Base-by-base conservation (phyloP, 192 early-diverging fungal genomes). In the Mortierella hygrophila region DNA sequence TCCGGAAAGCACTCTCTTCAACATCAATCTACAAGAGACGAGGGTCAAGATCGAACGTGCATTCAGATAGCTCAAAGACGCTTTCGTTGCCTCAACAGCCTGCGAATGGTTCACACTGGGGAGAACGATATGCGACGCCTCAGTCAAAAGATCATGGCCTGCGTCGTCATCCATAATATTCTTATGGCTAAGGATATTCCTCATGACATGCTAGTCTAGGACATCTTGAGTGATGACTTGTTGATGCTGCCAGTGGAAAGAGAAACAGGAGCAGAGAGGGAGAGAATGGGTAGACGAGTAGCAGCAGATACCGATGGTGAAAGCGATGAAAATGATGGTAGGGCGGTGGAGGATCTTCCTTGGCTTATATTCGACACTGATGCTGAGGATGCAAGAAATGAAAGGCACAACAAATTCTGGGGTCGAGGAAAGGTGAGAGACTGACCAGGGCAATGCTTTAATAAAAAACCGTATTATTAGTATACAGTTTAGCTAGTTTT, bases 21-120 rank as follows among this genome's bases (percentile, higher is more conserved):
- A 80, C 37, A 18, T 37, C 40, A 21, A 13, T 5, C 57, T 68
- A 6, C 32, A 35, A 44, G 13, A 57, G 18, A n/a, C 72, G 4
- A 41, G 78, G 23, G 78, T 74, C 3, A 80, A 72, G 41, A 74
- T 80, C 13, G 72, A 80, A 29, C 71, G 69, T 65, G 72, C 71
- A 8, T 74, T 80, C 10, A 72, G 78, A 68, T 37, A 15, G 60
- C 71, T 80, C 54, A 74, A 80, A 49, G 35, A 0, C 42, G 47
- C n/a, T 73, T 8, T n/a, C 38, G 57, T 16, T 68, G 71, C 21
- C 70, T 74, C 0, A 65, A n/a, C 26, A 41, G 65, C 0, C 13
- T 79, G 3, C 70, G 40, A 23, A 1, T 29, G 20, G 60, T 65
- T 44, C 57, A 72, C 26, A 8, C 68, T 6, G 35, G 9, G 6